Evolutionary conservation across 192 early-diverging fungal species (phyloP).

Genomic region (Rhizoclosmatium globosum): DNA sequence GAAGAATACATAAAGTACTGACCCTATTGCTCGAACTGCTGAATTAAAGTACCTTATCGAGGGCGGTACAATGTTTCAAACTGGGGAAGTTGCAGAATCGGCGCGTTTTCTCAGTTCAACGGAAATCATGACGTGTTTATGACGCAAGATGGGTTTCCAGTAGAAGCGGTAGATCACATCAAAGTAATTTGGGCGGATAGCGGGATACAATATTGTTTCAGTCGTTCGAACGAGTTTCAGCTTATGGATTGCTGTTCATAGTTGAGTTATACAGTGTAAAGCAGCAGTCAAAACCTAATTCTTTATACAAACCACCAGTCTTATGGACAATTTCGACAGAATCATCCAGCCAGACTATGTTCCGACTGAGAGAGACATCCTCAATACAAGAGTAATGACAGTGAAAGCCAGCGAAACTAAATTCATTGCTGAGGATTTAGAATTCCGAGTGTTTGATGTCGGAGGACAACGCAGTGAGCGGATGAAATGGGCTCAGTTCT

Average conservation of each 20-base stretch:
- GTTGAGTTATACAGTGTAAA: conserved; percentile 46
- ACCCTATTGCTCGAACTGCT: background rate
- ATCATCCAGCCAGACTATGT: conserved; percentile 80
- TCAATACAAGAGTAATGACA: conserved; percentile 94
- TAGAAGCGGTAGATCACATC: conserved; percentile 74
- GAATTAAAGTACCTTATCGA: background rate
- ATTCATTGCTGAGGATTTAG: conserved; percentile 86
- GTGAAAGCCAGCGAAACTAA: conserved; percentile 95
- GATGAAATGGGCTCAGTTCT: background rate
- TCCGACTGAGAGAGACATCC: conserved; percentile 95
- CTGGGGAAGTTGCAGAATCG: background rate
- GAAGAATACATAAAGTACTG: background rate
- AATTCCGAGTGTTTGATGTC: conserved; percentile 66
- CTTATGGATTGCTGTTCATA: conserved; percentile 95
- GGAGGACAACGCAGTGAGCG: conserved; percentile 5
- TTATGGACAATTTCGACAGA: conserved; percentile 91
- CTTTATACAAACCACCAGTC: conserved; percentile 56
- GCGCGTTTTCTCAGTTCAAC: background rate
- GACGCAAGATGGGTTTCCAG: conserved; percentile 27
- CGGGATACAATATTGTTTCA: conserved; percentile 82
- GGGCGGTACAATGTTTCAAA: background rate
- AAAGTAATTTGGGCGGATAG: conserved; percentile 83
- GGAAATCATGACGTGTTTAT: conserved; percentile 11
- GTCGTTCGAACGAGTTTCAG: conserved; percentile 89
- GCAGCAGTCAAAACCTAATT: too few relatives aligned